Evolutionary conservation across 2,329 filamentous ascomycete species (phyloP).

Genomic region (Aspergillus caelatus): DNA sequence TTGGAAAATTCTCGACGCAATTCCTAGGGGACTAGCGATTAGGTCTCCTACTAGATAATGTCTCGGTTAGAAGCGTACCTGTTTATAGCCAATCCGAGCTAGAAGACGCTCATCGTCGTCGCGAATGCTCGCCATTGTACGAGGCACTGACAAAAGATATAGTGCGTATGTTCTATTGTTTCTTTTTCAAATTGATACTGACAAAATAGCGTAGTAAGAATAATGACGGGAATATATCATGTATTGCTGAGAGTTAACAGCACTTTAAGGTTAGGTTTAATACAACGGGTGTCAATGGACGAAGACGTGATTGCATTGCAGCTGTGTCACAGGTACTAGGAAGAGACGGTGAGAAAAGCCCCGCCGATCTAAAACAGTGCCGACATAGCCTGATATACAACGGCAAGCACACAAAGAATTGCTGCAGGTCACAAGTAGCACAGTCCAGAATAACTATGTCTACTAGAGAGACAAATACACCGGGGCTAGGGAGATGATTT

Average conservation of each 20-base stretch:
- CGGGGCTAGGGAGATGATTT: background rate
- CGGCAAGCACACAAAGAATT: background rate
- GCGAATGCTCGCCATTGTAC: constrained; percentile 46
- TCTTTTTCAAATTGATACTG: background rate
- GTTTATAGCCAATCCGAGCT: constrained; percentile 64
- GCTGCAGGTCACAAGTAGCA: background rate
- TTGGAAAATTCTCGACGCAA: constrained; percentile 65
- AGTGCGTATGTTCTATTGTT: background rate
- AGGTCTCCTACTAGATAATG: background rate
- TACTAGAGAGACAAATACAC: background rate
- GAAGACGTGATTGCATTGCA: background rate
- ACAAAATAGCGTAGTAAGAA: background rate
- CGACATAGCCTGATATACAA: background rate
- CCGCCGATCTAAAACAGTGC: constrained; percentile 2
- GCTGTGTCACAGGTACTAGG: constrained; percentile 6
- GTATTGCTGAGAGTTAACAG: background rate
- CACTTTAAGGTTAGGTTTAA: background rate
- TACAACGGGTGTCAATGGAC: background rate
- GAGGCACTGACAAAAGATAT: background rate
- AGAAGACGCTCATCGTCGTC: constrained; percentile 64
- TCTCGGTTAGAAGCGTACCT: constrained; percentile 47
- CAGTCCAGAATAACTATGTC: background rate
- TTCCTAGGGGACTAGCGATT: constrained; percentile 48
- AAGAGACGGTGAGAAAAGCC: constrained; percentile 18
- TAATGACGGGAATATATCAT: background rate